These are phyloP conservation scores for Chaetomiaceae sp. DNA, from an alignment of 2,329 filamentous ascomycete genomes.

Conservation along the genomic window DNA sequence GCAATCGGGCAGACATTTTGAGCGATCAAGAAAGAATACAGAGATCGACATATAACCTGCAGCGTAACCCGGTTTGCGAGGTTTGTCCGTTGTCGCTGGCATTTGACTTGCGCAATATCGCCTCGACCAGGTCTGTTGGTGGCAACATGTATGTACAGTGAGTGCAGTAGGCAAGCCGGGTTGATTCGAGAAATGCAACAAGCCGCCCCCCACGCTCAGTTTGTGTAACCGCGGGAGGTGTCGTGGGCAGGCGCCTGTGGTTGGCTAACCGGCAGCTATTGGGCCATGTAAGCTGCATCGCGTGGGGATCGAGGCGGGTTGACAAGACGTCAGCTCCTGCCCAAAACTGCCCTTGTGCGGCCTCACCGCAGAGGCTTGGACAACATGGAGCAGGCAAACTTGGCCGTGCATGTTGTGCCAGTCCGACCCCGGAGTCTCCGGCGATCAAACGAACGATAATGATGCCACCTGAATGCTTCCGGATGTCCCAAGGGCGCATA, in stretches of 20 bases:
- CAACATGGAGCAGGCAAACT: neutral
- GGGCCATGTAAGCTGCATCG: too few relatives aligned
- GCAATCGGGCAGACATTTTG: too few relatives aligned
- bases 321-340: too few relatives aligned
- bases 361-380: neutral
- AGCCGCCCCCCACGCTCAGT: neutral
- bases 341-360: neutral
- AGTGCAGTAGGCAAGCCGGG: too few relatives aligned
- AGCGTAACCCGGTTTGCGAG: neutral
- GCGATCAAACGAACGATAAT: neutral
- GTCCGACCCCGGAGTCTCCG: neutral
- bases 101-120: too few relatives aligned
- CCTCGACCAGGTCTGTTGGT: too few relatives aligned
- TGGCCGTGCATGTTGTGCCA: neutral
- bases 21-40: too few relatives aligned
- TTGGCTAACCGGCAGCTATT: neutral
- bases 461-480: neutral
- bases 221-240: neutral
- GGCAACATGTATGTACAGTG: too few relatives aligned
- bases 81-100: too few relatives aligned
- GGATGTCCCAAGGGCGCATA: neutral
- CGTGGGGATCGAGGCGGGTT: too few relatives aligned
- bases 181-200: too few relatives aligned
- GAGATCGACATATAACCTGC: constrained; percentile 4
- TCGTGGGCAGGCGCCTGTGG: neutral